Conservation (phyloP, 352 stramenopile genomes). For the Phytopythium boreale region DNA sequence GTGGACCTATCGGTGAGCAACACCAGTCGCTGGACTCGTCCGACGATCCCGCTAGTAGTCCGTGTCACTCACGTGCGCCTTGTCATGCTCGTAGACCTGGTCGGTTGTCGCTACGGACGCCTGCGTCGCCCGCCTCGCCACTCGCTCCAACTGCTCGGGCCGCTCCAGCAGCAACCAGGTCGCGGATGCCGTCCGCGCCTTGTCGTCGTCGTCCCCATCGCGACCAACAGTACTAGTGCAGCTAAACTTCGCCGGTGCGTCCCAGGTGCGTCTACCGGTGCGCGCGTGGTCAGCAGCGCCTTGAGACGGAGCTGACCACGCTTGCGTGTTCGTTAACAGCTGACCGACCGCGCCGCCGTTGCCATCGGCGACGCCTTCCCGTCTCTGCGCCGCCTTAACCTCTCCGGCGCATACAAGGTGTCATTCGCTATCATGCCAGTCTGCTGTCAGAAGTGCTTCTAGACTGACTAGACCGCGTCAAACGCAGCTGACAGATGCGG, state of each 20-base stretch:
- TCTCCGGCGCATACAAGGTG: slow-evolving; percentile 6
- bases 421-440: neutral
- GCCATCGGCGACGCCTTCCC: neutral
- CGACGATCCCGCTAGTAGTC: neutral
- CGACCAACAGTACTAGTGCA: slow-evolving; percentile 17
- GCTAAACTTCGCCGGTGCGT: slow-evolving; percentile 39
- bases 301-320: neutral
- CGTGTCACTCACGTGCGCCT: neutral
- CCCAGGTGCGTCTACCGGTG: slow-evolving; percentile 33
- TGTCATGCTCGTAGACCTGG: slow-evolving; percentile 38
- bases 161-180: slow-evolving; percentile 25
- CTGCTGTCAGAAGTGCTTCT: no score
- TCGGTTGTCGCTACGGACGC: slow-evolving; percentile 62
- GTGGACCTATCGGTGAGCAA: slow-evolving; percentile 54
- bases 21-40: neutral
- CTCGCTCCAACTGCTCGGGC: neutral
- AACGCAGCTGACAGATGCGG: slow-evolving; percentile 59
- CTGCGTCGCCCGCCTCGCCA: slow-evolving; percentile 41
- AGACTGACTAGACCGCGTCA: neutral
- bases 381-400: neutral
- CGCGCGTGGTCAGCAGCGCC: no score
- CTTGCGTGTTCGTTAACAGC: neutral
- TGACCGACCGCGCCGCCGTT: slow-evolving; percentile 1
- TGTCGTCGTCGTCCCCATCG: slow-evolving; percentile 3
- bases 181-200: slow-evolving; percentile 14